phyloP scores from a whole-genome alignment of 495 filamentous ascomycete species.

The Aspergillus panamensis region DNA sequence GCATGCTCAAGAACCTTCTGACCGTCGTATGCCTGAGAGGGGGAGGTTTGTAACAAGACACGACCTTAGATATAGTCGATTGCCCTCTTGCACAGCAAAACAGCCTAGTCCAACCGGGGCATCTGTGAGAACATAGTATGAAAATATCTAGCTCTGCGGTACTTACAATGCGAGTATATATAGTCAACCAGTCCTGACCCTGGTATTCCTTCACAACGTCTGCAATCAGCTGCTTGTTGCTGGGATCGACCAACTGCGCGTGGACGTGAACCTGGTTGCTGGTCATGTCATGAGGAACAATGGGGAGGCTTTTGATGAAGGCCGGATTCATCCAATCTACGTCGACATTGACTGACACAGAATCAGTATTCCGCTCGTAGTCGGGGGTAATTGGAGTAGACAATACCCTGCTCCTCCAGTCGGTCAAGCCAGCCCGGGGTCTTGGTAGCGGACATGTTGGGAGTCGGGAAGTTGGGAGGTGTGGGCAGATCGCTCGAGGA shows the following conservation, averaged over 20 bases:
- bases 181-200: constrained; percentile 37
- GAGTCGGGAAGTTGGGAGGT: no score
- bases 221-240: constrained; percentile 35
- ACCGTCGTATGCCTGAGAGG: constrained; percentile 34
- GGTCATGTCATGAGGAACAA: constrained; percentile 40
- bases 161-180: constrained; percentile 38
- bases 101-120: constrained; percentile 12
- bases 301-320: constrained; percentile 32
- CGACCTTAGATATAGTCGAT: constrained; percentile 40
- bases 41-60: constrained; percentile 37
- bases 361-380: background rate
- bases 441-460: no score
- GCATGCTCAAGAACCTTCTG: constrained; percentile 35
- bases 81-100: constrained; percentile 40
- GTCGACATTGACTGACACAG: constrained; percentile 40
- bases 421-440: constrained; percentile 11
- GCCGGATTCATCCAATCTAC: constrained; percentile 43
- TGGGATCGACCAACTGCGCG: constrained; percentile 33
- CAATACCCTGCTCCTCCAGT: constrained; percentile 11
- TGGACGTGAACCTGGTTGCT: constrained; percentile 44
- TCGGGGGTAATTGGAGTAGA: background rate
- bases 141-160: background rate
- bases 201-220: constrained; percentile 35
- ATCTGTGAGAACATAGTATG: no score
- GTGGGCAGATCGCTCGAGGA: no score